phyloP scores from a whole-genome alignment of 2,329 filamentous ascomycete genomes.

The Rutstroemia sp. region DNA sequence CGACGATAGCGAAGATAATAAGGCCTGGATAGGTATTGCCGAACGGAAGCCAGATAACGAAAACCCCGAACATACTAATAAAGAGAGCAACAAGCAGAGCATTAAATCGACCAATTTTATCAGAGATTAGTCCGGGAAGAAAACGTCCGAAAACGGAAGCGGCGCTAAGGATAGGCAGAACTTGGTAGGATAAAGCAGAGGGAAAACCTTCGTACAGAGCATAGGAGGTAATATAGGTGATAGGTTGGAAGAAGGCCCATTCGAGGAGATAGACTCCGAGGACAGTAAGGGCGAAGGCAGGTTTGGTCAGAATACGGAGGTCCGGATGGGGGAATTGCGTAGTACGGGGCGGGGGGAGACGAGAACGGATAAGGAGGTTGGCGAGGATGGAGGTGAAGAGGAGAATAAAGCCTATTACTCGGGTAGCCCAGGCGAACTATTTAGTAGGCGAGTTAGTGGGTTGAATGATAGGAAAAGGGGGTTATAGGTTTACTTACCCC shows the following conservation, averaged over 20 bases:
- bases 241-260: conserved; percentile 70
- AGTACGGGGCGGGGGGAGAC: conserved; percentile 53
- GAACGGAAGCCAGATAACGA: conserved; percentile 70
- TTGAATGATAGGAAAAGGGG: neutral
- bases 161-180: conserved; percentile 77
- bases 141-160: conserved; percentile 73
- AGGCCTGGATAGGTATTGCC: conserved; percentile 53
- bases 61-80: conserved; percentile 36
- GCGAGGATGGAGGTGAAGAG: conserved; percentile 19
- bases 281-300: conserved; percentile 57
- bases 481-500: conserved; percentile 9
- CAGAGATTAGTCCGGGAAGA: conserved; percentile 71
- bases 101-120: conserved; percentile 80
- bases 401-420: conserved; percentile 24
- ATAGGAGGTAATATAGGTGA: conserved; percentile 77
- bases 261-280: conserved; percentile 65
- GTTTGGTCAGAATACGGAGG: conserved; percentile 55
- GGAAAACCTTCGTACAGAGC: conserved; percentile 59
- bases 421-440: conserved; percentile 24
- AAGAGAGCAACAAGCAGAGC: conserved; percentile 66
- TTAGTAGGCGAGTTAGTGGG: neutral
- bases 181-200: conserved; percentile 61
- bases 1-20: conserved; percentile 65
- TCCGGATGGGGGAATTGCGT: conserved; percentile 53
- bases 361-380: conserved; percentile 36